Evolutionary conservation across 2,329 filamentous ascomycete species (phyloP).

Genomic region (Cryphonectria parasitica): DNA sequence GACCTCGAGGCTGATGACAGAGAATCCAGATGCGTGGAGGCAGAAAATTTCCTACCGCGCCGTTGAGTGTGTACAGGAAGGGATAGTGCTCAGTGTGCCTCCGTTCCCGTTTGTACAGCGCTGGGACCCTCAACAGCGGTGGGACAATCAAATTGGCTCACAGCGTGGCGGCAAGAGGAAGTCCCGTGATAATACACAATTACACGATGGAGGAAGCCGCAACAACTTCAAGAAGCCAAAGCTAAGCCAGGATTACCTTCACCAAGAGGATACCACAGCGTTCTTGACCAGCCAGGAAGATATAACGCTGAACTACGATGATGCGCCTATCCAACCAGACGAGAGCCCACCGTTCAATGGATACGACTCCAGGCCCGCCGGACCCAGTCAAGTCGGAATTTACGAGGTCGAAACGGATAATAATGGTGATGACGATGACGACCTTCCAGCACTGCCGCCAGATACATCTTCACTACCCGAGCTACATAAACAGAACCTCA

Average conservation of each 20-base stretch:
- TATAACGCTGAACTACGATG: conserved; percentile 48
- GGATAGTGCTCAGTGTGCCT: conserved; percentile 70
- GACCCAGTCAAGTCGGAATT: conserved; percentile 12
- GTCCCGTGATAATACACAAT: conserved; percentile 46
- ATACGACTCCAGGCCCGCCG: neutral
- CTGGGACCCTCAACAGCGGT: conserved; percentile 79
- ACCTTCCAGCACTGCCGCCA: conserved; percentile 65
- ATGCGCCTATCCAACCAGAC: conserved; percentile 34
- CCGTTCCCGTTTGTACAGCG: conserved; percentile 89
- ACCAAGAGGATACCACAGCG: neutral
- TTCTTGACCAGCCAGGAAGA: conserved; percentile 29
- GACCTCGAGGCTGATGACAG: conserved; percentile 37
- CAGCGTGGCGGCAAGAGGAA: conserved; percentile 55
- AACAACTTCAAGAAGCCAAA: conserved; percentile 53
- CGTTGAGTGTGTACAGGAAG: conserved; percentile 81
- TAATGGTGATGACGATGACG: conserved; percentile 53
- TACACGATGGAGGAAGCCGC: conserved; percentile 40
- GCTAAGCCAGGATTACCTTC: conserved; percentile 36
- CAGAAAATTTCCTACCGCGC: conserved; percentile 74
- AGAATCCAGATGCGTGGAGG: conserved; percentile 70
- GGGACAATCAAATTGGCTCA: neutral
- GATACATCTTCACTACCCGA: conserved; percentile 58
- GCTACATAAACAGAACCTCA: conserved; percentile 53
- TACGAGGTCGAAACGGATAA: conserved; percentile 37
- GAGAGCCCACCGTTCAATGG: conserved; percentile 36